A percentile compares a stretch with the other conserved stretches of the same genome.
phyloP scores from a whole-genome alignment of 768 basidiomycete species.

The Leccinellum rugosiceps region DNA sequence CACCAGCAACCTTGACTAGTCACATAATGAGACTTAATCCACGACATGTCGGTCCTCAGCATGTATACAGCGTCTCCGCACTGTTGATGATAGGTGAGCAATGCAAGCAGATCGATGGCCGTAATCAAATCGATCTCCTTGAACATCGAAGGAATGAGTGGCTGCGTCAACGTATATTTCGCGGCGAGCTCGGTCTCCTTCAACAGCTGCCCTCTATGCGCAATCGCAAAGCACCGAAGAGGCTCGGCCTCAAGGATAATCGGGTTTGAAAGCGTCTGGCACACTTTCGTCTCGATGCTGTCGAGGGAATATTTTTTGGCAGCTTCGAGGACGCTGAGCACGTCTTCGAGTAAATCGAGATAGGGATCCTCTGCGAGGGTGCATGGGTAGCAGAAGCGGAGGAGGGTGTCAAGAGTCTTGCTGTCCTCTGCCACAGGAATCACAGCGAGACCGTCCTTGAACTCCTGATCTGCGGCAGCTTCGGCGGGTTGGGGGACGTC shows the following conservation, averaged over 20 bases:
- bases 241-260: background rate
- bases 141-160: background rate
- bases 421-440: background rate
- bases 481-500: background rate
- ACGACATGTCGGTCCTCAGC: background rate
- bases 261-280: background rate
- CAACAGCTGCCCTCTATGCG: background rate
- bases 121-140: background rate
- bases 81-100: background rate
- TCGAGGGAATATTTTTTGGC: background rate
- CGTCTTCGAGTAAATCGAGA: background rate
- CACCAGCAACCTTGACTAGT: background rate
- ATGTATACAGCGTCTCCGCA: background rate
- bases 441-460: background rate
- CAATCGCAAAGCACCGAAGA: background rate
- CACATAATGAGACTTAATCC: background rate
- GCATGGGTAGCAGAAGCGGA: conserved; percentile 22
- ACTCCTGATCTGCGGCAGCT: background rate
- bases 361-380: background rate
- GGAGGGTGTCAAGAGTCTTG: conserved; percentile 1
- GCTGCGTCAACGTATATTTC: background rate
- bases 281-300: background rate
- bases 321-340: background rate
- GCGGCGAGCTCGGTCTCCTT: background rate
- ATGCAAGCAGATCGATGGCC: background rate